Evolutionary conservation across 208 protist species (phyloP), one percentile per base, ranked within the genome.

Genomic region (Crithidia acanthocephali): DNA sequence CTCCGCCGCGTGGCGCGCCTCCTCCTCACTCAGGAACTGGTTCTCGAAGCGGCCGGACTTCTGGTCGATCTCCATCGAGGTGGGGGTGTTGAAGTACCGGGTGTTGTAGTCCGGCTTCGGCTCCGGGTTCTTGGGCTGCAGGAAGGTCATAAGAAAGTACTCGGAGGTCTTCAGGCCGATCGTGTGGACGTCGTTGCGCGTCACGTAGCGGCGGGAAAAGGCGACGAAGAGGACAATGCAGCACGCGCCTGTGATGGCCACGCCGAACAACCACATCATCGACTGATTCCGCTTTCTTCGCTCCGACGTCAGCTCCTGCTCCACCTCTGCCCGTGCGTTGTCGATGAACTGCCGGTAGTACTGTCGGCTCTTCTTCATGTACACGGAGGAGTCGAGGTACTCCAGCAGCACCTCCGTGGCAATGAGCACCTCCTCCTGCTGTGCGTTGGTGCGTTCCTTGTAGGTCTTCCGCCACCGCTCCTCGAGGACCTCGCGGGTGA

Each of bases 341-440:
- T 96, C 85, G 27, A 96, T 55, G 42, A 91, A 84, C 33, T 89
- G 60, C 22, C 85, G 71, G 79, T 96, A 93, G 80, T 94, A 93
- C 74, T 87, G 84, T 3, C 82, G 69, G 47, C 79, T 93, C 81
- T 94, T 94, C 80, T 96, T 96, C 42, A 81, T 40, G 66, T 72
- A 70, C 15, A 88, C 53, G 22, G 85, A 76, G 33, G 87, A 93
- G 69, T 96, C 88, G 7, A 96, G 61, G 80, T 93, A 96, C 79
- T 94, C 91, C n/a, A 96, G 73, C 22, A 96, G 65, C 50, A 92
- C 83, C 74, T 96, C 91, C 1, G 87, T 82, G 5, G 91, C 91
- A 47, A 96, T 88, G 9, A 93, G 64, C 53, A 86, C 80, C 74
- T 96, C 91, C 61, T 87, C 77, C 68, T 92, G 88, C 52, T 83